Evolutionary conservation across 1,284 basidiomycete genomes (phyloP).

Genomic region (Irpex lacteus): DNA sequence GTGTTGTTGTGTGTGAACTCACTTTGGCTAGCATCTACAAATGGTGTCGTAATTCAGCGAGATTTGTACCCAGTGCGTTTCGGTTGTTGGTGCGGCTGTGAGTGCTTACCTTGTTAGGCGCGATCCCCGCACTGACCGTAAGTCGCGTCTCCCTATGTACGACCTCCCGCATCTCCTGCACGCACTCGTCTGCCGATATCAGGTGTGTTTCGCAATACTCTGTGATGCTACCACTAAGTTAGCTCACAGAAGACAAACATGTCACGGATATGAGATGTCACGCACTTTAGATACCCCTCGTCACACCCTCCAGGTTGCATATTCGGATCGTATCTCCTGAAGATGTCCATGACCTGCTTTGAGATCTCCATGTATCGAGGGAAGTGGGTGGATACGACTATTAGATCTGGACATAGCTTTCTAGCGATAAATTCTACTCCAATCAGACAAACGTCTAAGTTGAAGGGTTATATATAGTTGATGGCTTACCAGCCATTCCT

Average conservation of each 20-base stretch:
- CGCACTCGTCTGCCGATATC: constrained; percentile 71
- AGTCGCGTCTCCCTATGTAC: constrained; percentile 78
- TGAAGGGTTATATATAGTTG: not conserved
- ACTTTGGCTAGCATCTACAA: constrained; percentile 31
- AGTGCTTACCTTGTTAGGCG: constrained; percentile 76
- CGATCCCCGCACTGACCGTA: constrained; percentile 93
- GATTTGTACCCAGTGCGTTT: too few species aligned
- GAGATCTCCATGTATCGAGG: constrained; percentile 75
- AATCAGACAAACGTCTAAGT: constrained; percentile 7
- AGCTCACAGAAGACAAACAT: not conserved
- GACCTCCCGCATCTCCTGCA: constrained; percentile 69
- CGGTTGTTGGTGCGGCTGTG: too few species aligned
- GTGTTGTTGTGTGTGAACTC: not conserved
- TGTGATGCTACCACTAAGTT: constrained; percentile 62
- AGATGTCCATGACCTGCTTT: constrained; percentile 61
- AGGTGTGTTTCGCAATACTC: constrained; percentile 68
- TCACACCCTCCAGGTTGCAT: constrained; percentile 83
- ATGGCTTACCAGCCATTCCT: constrained; percentile 74
- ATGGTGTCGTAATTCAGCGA: not conserved
- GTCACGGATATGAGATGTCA: not conserved
- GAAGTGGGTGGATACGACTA: constrained; percentile 66
- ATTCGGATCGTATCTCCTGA: constrained; percentile 77
- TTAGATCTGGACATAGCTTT: constrained; percentile 92
- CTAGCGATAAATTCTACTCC: constrained; percentile 81
- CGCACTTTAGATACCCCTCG: constrained; percentile 87